Conservation (phyloP, 2,329 filamentous ascomycete species). For the Metarhizium anisopliae region DNA sequence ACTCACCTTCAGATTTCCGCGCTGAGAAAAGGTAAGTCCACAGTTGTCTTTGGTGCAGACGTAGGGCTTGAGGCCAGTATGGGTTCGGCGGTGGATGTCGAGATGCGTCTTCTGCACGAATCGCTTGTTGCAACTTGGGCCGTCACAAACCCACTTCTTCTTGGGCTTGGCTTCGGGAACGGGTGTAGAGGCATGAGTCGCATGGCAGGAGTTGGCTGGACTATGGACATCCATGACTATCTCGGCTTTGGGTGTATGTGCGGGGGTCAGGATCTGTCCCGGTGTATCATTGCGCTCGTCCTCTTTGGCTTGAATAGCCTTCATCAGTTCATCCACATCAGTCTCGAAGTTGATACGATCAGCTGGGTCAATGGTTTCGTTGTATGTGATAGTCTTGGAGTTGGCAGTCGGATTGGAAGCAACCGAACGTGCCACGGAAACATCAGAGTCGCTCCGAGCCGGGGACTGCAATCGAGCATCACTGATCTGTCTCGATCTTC, state of each 20-base stretch:
- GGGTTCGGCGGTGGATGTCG: constrained; percentile 78
- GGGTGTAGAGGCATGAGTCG: constrained; percentile 13
- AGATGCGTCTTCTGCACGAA: constrained; percentile 92
- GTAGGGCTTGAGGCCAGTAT: constrained; percentile 86
- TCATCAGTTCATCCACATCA: constrained; percentile 81
- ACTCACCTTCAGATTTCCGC: constrained; percentile 78
- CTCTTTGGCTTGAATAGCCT: constrained; percentile 66
- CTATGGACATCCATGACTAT: constrained; percentile 10
- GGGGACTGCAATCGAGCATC: constrained; percentile 25
- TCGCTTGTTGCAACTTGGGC: constrained; percentile 66
- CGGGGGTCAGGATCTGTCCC: constrained; percentile 16
- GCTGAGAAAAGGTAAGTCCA: constrained; percentile 74
- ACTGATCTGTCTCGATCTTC: constrained; percentile 19
- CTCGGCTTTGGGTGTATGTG: constrained; percentile 11
- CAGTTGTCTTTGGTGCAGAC: constrained; percentile 65
- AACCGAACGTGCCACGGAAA: constrained; percentile 15
- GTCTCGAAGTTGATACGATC: constrained; percentile 63
- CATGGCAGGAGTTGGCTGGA: constrained; percentile 22
- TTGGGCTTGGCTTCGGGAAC: constrained; percentile 19
- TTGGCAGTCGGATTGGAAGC: constrained; percentile 19
- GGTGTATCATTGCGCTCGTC: constrained; percentile 24
- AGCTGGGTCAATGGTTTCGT: constrained; percentile 35
- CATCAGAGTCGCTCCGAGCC: constrained; percentile 23
- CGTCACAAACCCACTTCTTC: constrained; percentile 65
- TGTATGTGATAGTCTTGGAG: constrained; percentile 34